Evolutionary conservation across 139 green algal species (phyloP).

Genomic region (Chlorella sp.): DNA sequence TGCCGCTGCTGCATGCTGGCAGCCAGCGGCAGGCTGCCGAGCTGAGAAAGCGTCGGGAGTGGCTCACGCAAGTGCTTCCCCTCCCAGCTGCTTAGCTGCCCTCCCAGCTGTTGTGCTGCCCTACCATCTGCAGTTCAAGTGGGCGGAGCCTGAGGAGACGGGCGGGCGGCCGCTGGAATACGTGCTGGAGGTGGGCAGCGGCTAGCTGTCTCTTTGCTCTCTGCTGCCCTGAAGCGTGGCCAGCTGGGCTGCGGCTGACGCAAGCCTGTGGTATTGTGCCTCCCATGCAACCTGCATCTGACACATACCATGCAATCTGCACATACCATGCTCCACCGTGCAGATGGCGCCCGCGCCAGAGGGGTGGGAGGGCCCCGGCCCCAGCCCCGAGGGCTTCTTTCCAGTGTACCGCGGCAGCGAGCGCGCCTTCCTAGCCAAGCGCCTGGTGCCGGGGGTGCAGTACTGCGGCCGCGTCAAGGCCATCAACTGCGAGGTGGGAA

Average conservation of each 20-base stretch:
- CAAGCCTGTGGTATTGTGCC: too few species aligned
- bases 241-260: too few species aligned
- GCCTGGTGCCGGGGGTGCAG: constrained; percentile 54
- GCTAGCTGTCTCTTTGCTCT: too few species aligned
- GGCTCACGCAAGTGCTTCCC: too few species aligned
- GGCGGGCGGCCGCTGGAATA: constrained; percentile 62
- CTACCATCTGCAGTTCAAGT: constrained; percentile 71
- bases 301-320: too few species aligned
- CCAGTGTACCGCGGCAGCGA: constrained; percentile 66
- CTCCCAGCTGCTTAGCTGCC: too few species aligned
- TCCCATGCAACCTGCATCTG: too few species aligned
- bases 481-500: constrained; percentile 34
- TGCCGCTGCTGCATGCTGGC: background rate
- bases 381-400: constrained; percentile 47
- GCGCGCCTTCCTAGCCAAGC: constrained; percentile 53
- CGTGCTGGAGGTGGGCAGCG: constrained; percentile 19
- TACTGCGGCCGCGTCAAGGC: constrained; percentile 62
- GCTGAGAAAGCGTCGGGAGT: too few species aligned
- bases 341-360: constrained; percentile 56
- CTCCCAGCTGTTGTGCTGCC: too few species aligned
- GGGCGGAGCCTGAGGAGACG: constrained; percentile 69
- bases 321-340: background rate
- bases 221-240: too few species aligned
- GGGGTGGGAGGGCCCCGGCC: constrained; percentile 36
- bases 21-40: background rate